Percentiles rank a stretch among this genome's conserved stretches.
Conservation (phyloP, 257 asterid species). For the Misopates orontium region DNA sequence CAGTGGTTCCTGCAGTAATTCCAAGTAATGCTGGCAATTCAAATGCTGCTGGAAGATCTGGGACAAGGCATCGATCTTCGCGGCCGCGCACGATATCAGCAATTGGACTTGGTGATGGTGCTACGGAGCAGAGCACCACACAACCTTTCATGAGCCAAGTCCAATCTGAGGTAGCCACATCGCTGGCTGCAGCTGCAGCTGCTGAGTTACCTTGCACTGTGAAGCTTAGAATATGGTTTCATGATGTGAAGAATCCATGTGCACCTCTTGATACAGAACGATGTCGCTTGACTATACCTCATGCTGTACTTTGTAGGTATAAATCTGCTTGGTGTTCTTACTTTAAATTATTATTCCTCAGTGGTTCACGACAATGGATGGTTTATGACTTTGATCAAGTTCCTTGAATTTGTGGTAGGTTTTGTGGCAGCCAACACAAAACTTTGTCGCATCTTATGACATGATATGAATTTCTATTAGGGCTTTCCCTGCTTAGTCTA, state of each 20-base stretch:
- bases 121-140: conserved; percentile 52
- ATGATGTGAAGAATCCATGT: conserved; percentile 77
- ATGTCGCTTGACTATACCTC: conserved; percentile 85
- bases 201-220: conserved; percentile 98
- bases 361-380: conserved; percentile 19
- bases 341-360: conserved; percentile 3
- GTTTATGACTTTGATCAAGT: conserved; percentile 12
- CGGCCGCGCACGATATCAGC: conserved; percentile 48
- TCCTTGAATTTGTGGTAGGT: no score
- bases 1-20: conserved; percentile 43
- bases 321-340: conserved; percentile 9
- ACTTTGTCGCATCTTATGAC: no score
- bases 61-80: conserved; percentile 66
- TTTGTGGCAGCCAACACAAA: no score
- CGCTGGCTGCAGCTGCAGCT: conserved; percentile 90
- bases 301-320: conserved; percentile 96
- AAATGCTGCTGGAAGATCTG: conserved; percentile 66
- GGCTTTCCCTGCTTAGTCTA: no score
- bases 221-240: conserved; percentile 94
- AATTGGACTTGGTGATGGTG: conserved; percentile 45
- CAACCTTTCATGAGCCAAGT: conserved; percentile 64
- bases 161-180: conserved; percentile 82
- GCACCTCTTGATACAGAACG: conserved; percentile 60
- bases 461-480: no score
- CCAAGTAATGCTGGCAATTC: conserved; percentile 48